Conservation (phyloP, 2,329 filamentous ascomycete genomes). For the Penicillium verrucosum region DNA sequence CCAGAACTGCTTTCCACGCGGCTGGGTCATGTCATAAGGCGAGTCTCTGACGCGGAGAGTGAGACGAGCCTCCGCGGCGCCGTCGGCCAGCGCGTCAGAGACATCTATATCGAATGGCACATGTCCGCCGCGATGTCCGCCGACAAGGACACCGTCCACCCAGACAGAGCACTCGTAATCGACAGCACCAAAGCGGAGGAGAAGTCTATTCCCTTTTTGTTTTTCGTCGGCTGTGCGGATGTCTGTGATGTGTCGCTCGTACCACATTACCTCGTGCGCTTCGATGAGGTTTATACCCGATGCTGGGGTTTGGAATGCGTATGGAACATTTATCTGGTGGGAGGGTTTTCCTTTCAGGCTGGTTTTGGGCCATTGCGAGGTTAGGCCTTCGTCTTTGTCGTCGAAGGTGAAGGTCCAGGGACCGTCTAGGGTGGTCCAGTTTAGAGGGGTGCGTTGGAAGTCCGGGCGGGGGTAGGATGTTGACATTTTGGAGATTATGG, state of each 20-base stretch:
- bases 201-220: conserved; percentile 33
- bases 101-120: conserved; percentile 61
- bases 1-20: conserved; percentile 67
- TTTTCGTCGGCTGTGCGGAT: conserved; percentile 47
- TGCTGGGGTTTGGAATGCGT: conserved; percentile 62
- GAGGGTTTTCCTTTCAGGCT: conserved; percentile 26
- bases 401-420: conserved; percentile 65
- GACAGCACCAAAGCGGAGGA: conserved; percentile 51
- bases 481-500: conserved; percentile 1
- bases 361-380: conserved; percentile 55
- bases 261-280: conserved; percentile 67
- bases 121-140: conserved; percentile 58
- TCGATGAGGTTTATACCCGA: conserved; percentile 61
- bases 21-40: conserved; percentile 62
- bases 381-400: conserved; percentile 58
- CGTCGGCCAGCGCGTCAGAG: conserved; percentile 35
- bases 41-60: conserved; percentile 62
- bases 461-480: conserved; percentile 61
- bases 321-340: conserved; percentile 61
- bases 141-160: conserved; percentile 53
- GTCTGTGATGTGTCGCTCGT: conserved; percentile 55
- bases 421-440: conserved; percentile 61
- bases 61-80: conserved; percentile 38
- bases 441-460: conserved; percentile 55
- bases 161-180: conserved; percentile 54